Percentiles rank a stretch among this genome's conserved stretches.
Conservation (phyloP, 2,329 filamentous ascomycete genomes). For the Zymoseptoria tritici region DNA sequence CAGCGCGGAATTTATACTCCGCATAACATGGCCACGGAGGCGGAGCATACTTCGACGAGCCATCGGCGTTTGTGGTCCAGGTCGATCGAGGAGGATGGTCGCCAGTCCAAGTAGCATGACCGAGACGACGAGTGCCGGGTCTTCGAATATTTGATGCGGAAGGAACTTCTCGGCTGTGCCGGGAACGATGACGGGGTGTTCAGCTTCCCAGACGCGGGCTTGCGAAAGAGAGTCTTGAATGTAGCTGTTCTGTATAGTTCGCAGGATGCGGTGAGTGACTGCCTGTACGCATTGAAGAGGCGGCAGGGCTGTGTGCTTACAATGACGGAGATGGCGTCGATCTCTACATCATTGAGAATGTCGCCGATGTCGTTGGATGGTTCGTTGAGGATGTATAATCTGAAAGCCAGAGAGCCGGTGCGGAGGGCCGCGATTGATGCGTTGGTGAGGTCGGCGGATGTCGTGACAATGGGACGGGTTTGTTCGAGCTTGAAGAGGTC, state of each 20-base stretch:
- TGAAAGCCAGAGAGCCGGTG: not conserved
- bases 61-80: not conserved
- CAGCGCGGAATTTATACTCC: not conserved
- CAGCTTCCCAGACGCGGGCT: not conserved
- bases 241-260: not conserved
- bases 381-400: not conserved
- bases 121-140: not conserved
- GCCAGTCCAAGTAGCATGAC: not conserved
- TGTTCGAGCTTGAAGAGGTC: not conserved
- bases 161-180: not conserved
- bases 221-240: not conserved
- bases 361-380: not conserved
- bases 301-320: not conserved
- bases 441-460: not conserved
- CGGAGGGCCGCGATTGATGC: not conserved
- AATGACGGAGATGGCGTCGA: not conserved
- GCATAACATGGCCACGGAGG: not conserved
- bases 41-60: not conserved
- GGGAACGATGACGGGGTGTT: not conserved
- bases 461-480: not conserved
- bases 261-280: not conserved
- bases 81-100: not conserved
- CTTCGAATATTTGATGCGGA: not conserved
- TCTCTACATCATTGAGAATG: not conserved
- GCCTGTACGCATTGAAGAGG: not conserved